A percentile compares a stretch with the other conserved stretches of the same genome.
Conservation (phyloP, 2,329 filamentous ascomycete genomes). For the Fusarium staphyleae region DNA sequence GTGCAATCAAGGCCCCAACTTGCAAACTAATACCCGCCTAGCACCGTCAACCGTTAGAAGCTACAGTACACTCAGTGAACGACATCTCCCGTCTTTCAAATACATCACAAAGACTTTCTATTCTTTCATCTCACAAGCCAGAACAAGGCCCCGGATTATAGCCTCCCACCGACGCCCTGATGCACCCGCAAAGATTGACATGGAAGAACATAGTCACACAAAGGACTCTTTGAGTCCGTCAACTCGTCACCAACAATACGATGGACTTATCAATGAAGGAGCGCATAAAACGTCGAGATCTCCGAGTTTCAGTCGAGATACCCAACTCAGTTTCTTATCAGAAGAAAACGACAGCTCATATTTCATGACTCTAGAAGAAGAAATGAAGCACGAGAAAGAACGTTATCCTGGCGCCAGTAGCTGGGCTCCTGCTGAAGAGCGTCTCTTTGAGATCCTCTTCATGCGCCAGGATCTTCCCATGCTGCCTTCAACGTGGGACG, state of each 20-base stretch:
- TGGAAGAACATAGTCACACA: slow-evolving; percentile 12
- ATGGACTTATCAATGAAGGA: no score
- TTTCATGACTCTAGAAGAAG: slow-evolving; percentile 31
- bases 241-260: slow-evolving; percentile 7
- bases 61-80: no score
- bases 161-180: neutral
- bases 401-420: slow-evolving; percentile 52
- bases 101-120: no score
- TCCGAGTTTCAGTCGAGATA: slow-evolving; percentile 7
- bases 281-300: slow-evolving; percentile 21
- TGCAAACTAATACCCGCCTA: no score
- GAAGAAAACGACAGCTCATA: slow-evolving; percentile 15
- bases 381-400: slow-evolving; percentile 55
- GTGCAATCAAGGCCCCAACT: no score
- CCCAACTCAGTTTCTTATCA: slow-evolving; percentile 5
- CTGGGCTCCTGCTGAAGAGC: slow-evolving; percentile 60
- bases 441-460: slow-evolving; percentile 52
- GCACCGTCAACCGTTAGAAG: no score
- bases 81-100: no score
- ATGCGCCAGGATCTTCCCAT: slow-evolving; percentile 52
- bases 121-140: no score
- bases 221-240: slow-evolving; percentile 15
- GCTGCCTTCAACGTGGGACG: slow-evolving; percentile 50
- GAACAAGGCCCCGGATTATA: no score
- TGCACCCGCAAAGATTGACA: slow-evolving; percentile 2